Conservation (phyloP, 345 rosid species). For the Eutrema heterophyllum region DNA sequence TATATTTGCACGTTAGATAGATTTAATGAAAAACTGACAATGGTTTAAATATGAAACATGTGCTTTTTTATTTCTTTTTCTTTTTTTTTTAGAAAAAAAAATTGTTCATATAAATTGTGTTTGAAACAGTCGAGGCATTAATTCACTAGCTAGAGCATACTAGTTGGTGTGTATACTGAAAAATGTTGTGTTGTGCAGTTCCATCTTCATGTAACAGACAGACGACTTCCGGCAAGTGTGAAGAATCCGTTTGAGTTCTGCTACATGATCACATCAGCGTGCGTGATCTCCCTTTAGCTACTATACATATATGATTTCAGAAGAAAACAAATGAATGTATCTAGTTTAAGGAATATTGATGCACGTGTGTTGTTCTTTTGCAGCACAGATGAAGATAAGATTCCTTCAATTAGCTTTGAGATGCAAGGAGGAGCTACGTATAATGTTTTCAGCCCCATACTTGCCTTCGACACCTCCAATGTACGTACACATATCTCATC, state of each 20-base stretch:
- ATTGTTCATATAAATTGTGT: not conserved
- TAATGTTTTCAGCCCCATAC: conserved; percentile 25
- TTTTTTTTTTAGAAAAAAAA: too few species aligned
- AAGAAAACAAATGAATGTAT: not conserved
- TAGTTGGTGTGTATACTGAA: not conserved
- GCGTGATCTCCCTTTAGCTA: not conserved
- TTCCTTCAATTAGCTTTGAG: conserved; percentile 47
- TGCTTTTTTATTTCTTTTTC: too few species aligned
- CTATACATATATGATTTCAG: not conserved
- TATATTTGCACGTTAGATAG: too few species aligned
- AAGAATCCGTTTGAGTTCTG: conserved; percentile 72
- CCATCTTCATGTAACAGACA: conserved; percentile 41
- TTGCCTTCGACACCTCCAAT: conserved; percentile 11
- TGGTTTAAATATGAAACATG: too few species aligned
- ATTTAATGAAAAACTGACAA: too few species aligned
- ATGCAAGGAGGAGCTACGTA: conserved; percentile 65
- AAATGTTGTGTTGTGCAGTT: conserved; percentile 43
- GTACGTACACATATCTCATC: conserved; percentile 15
- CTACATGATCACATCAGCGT: conserved; percentile 53
- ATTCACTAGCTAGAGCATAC: not conserved
- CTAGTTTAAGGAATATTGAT: not conserved
- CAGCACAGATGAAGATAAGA: conserved; percentile 40
- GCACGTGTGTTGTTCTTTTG: not conserved
- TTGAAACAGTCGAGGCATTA: not conserved
- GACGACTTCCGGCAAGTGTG: conserved; percentile 30